Evolutionary conservation across 371 early-diverging fungal genomes (phyloP).

Genomic region (Nematocida parisii): DNA sequence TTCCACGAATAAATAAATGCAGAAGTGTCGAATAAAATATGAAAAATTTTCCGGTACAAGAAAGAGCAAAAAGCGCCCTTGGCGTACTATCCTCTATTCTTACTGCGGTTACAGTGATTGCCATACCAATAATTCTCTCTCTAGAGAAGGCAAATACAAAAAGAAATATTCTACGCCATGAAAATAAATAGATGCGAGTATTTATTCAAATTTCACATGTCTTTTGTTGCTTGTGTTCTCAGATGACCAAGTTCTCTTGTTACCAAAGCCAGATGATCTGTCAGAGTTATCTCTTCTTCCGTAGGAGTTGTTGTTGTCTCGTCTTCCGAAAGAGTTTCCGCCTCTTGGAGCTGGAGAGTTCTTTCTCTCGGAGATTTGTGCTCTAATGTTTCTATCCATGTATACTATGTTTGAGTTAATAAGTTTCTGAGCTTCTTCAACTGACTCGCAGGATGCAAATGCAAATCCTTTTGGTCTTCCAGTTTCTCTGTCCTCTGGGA

Average conservation of each 20-base stretch:
- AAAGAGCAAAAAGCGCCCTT: neutral
- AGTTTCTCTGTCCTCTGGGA: conserved; percentile 72
- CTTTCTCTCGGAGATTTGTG: conserved; percentile 49
- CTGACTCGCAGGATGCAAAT: conserved; percentile 92
- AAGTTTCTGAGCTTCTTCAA: conserved; percentile 80
- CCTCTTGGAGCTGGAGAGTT: conserved; percentile 16
- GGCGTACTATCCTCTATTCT: conserved; percentile 9
- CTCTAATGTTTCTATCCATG: conserved; percentile 65
- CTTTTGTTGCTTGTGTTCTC: conserved; percentile 55
- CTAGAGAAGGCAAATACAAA: conserved; percentile 10
- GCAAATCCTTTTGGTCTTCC: conserved; percentile 81
- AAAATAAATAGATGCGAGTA: conserved; percentile 14
- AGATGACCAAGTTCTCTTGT: conserved; percentile 44
- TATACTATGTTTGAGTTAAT: conserved; percentile 56
- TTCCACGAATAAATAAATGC: neutral
- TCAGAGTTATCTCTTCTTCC: conserved; percentile 25
- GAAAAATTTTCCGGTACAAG: conserved; percentile 9
- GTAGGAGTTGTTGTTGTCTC: conserved; percentile 13
- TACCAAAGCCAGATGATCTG: conserved; percentile 14
- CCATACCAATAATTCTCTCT: conserved; percentile 42
- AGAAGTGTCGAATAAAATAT: neutral
- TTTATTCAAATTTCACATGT: conserved; percentile 60
- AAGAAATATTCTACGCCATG: neutral
- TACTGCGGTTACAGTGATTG: conserved; percentile 32
- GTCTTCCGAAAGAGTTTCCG: conserved; percentile 17